These are phyloP conservation scores for Mycena belliarum DNA, from an alignment of 768 basidiomycete genomes.

Conservation along the genomic window DNA sequence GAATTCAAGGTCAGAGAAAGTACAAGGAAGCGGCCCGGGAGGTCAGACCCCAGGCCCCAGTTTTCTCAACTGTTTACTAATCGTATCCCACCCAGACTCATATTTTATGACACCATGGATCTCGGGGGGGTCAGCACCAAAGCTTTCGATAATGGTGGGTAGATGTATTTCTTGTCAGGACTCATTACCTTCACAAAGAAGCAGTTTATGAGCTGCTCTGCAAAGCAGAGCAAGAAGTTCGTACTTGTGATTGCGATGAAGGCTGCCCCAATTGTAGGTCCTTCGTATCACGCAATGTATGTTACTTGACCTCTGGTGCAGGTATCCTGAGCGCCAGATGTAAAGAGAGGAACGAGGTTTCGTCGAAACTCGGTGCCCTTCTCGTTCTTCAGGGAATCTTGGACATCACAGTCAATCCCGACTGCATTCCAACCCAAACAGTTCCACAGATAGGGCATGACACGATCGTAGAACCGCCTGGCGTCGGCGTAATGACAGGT, in stretches of 20 bases:
- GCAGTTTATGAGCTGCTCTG: constrained; percentile 58
- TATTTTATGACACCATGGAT: constrained; percentile 77
- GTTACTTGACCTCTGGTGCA: constrained; percentile 26
- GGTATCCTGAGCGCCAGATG: constrained; percentile 70
- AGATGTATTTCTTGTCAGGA: not conserved
- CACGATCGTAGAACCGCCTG: constrained; percentile 56
- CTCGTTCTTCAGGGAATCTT: constrained; percentile 66
- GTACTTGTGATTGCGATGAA: constrained; percentile 61
- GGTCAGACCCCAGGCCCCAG: constrained; percentile 36
- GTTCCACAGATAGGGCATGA: constrained; percentile 35
- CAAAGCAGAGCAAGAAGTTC: constrained; percentile 58
- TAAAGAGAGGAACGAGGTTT: constrained; percentile 67
- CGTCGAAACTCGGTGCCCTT: constrained; percentile 74
- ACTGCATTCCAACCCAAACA: constrained; percentile 36
- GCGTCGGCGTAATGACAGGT: constrained; percentile 45
- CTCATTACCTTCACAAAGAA: not conserved
- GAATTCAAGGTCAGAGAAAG: constrained; percentile 60
- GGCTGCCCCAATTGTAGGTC: constrained; percentile 72
- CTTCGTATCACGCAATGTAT: not conserved
- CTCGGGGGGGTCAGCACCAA: constrained; percentile 72
- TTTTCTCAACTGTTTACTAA: constrained; percentile 6
- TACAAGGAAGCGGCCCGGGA: constrained; percentile 65
- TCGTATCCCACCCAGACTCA: constrained; percentile 49
- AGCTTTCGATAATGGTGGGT: constrained; percentile 79
- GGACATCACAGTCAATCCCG: constrained; percentile 39